Conservation (phyloP, 2,329 filamentous ascomycete species). For the Aspergillus amoenus region DNA sequence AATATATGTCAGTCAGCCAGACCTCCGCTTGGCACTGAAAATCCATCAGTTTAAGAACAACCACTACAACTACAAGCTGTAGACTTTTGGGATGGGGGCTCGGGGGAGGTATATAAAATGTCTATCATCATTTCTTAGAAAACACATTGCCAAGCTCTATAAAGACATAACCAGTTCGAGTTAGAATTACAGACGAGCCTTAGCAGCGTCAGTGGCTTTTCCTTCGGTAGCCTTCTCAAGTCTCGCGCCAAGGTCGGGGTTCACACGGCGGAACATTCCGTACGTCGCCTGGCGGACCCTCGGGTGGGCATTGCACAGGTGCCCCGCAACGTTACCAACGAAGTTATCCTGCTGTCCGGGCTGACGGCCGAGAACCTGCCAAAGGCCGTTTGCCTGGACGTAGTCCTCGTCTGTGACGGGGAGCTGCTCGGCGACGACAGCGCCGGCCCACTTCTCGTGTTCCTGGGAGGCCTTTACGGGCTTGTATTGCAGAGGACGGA, state of each 20-base stretch:
- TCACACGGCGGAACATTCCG: constrained; percentile 61
- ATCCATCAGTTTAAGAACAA: too few species aligned
- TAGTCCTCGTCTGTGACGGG: constrained; percentile 47
- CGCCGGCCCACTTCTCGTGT: constrained; percentile 46
- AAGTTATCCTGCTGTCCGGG: constrained; percentile 63
- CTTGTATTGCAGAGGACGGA: constrained; percentile 38
- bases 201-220: constrained; percentile 19
- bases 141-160: background rate
- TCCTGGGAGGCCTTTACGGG: constrained; percentile 43
- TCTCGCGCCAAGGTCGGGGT: constrained; percentile 52
- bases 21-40: too few species aligned
- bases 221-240: constrained; percentile 56
- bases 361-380: constrained; percentile 44
- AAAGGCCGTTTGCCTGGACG: constrained; percentile 44
- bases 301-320: constrained; percentile 55
- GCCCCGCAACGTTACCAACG: constrained; percentile 58
- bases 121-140: background rate
- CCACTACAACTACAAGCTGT: too few species aligned
- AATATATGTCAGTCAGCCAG: too few species aligned
- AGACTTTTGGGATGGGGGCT: too few species aligned
- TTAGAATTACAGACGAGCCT: constrained; percentile 28
- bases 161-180: background rate
- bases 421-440: constrained; percentile 40
- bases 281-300: constrained; percentile 60
- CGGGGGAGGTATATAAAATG: background rate